Percentiles rank a stretch among this genome's conserved stretches.
Evolutionary conservation across 331 rosid genomes (phyloP).

Genomic region (Malus hybrid): DNA sequence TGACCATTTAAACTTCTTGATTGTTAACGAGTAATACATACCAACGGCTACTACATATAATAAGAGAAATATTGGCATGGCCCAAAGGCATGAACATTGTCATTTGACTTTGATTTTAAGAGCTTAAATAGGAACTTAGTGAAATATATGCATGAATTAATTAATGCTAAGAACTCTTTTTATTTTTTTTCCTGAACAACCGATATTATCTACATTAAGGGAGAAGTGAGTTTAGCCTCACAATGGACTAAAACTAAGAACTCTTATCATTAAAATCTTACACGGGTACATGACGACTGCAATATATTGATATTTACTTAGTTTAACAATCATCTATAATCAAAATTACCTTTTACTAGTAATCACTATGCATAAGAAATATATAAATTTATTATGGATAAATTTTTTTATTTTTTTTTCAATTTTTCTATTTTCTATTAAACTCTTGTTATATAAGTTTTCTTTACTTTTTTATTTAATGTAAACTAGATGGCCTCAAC

Average conservation of each 20-base stretch:
- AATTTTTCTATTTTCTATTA: no score
- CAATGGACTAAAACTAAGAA: no score
- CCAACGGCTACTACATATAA: background rate
- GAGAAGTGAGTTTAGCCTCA: no score
- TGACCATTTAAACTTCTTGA: constrained; percentile 8
- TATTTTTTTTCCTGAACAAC: no score
- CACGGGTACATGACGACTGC: background rate
- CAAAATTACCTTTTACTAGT: background rate
- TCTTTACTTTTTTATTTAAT: no score
- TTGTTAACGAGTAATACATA: background rate
- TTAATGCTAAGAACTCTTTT: background rate
- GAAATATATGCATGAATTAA: background rate
- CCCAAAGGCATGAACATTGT: background rate
- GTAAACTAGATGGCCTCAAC: no score
- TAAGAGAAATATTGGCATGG: background rate
- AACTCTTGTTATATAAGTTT: no score
- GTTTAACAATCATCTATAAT: background rate
- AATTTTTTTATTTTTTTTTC: no score
- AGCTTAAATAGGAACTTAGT: background rate
- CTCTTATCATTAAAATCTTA: background rate
- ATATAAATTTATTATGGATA: background rate
- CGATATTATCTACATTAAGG: no score
- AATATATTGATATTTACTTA: background rate
- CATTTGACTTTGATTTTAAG: background rate
- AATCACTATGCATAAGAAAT: background rate